These are phyloP conservation scores for Oidiodendron maius DNA, from an alignment of 495 filamentous ascomycete species.

Conservation along the genomic window DNA sequence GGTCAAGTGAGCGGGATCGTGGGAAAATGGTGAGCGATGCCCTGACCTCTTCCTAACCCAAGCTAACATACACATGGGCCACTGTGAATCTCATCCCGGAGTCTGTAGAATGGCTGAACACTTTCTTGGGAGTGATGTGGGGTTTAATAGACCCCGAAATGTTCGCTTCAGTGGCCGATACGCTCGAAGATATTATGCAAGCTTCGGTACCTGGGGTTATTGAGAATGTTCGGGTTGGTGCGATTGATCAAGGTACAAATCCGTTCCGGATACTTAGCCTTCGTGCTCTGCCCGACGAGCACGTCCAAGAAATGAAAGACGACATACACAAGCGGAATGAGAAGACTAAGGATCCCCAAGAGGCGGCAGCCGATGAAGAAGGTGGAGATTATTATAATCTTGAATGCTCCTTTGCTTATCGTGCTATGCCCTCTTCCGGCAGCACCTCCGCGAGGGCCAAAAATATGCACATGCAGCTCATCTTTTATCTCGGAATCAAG, in stretches of 20 bases:
- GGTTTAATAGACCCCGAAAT: constrained; percentile 89
- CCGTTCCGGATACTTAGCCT: constrained; percentile 85
- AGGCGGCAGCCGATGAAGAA: constrained; percentile 83
- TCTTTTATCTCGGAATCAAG: constrained; percentile 88
- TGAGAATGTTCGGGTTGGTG: constrained; percentile 92
- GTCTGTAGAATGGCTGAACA: constrained; percentile 94
- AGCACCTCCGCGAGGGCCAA: constrained; percentile 71
- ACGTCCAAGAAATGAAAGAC: constrained; percentile 72
- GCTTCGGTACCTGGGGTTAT: constrained; percentile 83
- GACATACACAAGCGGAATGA: constrained; percentile 67
- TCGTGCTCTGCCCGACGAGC: constrained; percentile 75
- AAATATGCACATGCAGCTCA: constrained; percentile 92
- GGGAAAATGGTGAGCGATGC: constrained; percentile 60
- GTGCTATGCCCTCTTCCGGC: constrained; percentile 67
- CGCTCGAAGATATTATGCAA: constrained; percentile 91
- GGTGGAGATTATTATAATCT: constrained; percentile 93
- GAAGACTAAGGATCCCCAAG: constrained; percentile 79
- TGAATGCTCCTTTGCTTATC: constrained; percentile 89
- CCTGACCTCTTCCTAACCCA: constrained; percentile 2
- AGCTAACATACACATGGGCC: constrained; percentile 35
- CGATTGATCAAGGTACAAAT: constrained; percentile 90
- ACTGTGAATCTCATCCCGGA: constrained; percentile 86
- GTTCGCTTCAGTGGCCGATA: constrained; percentile 64
- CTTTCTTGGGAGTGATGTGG: constrained; percentile 74
- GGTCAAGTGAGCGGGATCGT: constrained; percentile 78